These are phyloP conservation scores for Xylariaceae sp. DNA, from an alignment of 2,329 filamentous ascomycete genomes.

Conservation along the genomic window DNA sequence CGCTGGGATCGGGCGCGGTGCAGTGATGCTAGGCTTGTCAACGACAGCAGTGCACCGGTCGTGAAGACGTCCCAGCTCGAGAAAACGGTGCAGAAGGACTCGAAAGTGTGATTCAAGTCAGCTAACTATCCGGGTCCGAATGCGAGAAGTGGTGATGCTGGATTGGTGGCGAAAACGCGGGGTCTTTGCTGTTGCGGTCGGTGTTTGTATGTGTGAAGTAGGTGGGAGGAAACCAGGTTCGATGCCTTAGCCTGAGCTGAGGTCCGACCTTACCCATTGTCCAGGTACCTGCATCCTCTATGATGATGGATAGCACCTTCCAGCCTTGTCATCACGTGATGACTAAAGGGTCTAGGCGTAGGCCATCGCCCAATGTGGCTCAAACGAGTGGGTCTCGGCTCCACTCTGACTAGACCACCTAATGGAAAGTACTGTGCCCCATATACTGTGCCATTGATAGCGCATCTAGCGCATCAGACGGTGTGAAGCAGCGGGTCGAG, in stretches of 20 bases:
- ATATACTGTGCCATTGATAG: too few relatives aligned
- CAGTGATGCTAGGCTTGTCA: background rate
- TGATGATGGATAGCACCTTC: background rate
- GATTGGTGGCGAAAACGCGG: background rate
- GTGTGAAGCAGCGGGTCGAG: too few relatives aligned
- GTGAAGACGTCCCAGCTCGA: background rate
- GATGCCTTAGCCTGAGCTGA: background rate
- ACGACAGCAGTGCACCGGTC: background rate
- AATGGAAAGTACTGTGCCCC: too few relatives aligned
- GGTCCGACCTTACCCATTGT: background rate
- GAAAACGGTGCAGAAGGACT: background rate
- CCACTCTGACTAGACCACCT: background rate
- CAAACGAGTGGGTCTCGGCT: background rate
- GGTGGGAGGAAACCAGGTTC: background rate
- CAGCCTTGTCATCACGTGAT: conserved; percentile 20
- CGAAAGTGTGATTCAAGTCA: background rate
- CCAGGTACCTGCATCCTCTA: conserved; percentile 10
- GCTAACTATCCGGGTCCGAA: background rate
- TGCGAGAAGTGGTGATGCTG: background rate
- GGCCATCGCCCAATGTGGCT: background rate
- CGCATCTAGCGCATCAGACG: too few relatives aligned
- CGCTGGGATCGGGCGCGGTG: background rate
- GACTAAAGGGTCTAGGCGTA: background rate
- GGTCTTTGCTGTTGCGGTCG: conserved; percentile 2
- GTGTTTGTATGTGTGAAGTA: background rate